Evolutionary conservation across 2,329 filamentous ascomycete species (phyloP).

Genomic region (Ceratocystis huliohia): DNA sequence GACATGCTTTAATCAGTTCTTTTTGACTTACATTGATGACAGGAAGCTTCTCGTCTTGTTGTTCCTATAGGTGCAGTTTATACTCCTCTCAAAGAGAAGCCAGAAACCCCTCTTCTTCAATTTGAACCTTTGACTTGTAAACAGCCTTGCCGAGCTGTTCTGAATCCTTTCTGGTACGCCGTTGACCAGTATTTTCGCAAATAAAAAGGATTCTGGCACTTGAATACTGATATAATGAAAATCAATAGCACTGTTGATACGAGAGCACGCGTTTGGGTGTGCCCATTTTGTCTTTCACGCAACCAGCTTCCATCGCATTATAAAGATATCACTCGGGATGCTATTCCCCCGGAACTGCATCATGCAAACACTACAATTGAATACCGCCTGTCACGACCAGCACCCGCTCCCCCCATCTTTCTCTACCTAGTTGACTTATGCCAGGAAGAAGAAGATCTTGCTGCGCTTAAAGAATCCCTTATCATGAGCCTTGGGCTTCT

Average conservation of each 20-base stretch:
- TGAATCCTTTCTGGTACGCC: constrained; percentile 90
- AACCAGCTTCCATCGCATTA: constrained; percentile 76
- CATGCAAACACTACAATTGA: constrained; percentile 79
- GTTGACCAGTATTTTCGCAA: too few relatives aligned
- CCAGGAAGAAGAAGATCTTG: constrained; percentile 75
- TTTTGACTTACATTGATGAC: constrained; percentile 25
- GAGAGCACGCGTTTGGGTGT: constrained; percentile 75
- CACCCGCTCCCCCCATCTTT: constrained; percentile 77
- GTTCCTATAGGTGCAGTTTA: constrained; percentile 94
- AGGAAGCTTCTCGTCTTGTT: constrained; percentile 89
- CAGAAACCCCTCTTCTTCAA: constrained; percentile 74
- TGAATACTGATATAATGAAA: too few relatives aligned
- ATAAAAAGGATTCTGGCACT: too few relatives aligned
- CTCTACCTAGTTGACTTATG: constrained; percentile 80
- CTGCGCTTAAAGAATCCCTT: constrained; percentile 72
- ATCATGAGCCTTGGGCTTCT: constrained; percentile 75
- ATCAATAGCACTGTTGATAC: constrained; percentile 61
- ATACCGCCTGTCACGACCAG: constrained; percentile 66
- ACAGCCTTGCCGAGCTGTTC: constrained; percentile 81
- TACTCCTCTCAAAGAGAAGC: constrained; percentile 90
- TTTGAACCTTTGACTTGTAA: constrained; percentile 98
- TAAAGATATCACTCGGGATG: constrained; percentile 75
- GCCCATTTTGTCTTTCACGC: constrained; percentile 73
- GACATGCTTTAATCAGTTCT: not conserved
- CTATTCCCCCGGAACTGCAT: constrained; percentile 72